Base-by-base conservation (phyloP, 2,329 filamentous ascomycete species). In the Chrysoporthe puriensis region DNA sequence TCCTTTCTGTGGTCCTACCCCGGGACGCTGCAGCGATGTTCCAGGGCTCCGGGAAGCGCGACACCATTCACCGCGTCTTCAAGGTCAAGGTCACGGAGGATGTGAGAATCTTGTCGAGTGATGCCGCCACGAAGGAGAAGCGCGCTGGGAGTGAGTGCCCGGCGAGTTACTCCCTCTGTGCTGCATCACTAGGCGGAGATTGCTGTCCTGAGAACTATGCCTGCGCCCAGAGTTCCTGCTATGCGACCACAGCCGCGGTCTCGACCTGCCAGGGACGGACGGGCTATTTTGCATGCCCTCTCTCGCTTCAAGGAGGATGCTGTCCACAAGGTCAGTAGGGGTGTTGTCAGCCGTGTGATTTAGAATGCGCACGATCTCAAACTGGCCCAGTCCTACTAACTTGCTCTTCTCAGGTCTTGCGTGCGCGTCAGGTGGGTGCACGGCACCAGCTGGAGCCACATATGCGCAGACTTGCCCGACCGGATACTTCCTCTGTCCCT, bases 141-240 rank as follows among this genome's bases (percentile, higher is more conserved):
- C 68, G 71, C 26, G 66, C 52, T 14, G 63, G 60, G 18, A n/a
- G 59, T 13, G 65, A 63, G 42, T 74, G 73, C 44, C 71, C 73
- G n/a, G 63, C 71, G 7, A 71, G 59, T 57, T 73, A 73, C 57
- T 60, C 62, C 5, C 60, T 71, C 14, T 84, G 82, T 60, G 75
- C 81, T 5, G 72, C 75, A 3, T 78, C 78, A 11, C 64, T 82
- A n/a, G 73, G 74, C 26, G 83, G 84, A 44, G 81, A 80, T 44
- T 85, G 84, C 66, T 86, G 84, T 67, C 83, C 84, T 1, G 73
- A 79, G 4, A 74, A 78, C 50, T 87, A 85, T 71, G 76, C 77
- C 4, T 88, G 85, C 73, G 83, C 76, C 2, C 77, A 76, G 57
- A 77, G 81, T 44, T 82, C 81, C 46, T 86, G 84, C 68, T 80